Conservation (phyloP, 179 eudicot species). For the Beta corolliflora region DNA sequence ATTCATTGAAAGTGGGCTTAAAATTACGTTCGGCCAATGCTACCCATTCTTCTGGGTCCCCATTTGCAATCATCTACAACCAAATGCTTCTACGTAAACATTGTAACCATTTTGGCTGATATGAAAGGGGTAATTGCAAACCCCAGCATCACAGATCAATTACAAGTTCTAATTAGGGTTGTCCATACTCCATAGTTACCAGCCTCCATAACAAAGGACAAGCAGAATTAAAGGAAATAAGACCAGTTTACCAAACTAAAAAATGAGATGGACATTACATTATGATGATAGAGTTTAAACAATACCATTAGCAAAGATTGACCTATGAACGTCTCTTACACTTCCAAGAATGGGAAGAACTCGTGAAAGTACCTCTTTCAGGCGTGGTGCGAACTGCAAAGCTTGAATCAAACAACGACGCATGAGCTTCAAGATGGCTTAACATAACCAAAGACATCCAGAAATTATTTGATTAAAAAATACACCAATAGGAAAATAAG, state of each 20-base stretch:
- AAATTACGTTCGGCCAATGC: background rate
- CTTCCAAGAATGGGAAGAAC: conserved; percentile 92
- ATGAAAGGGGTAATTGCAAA: background rate
- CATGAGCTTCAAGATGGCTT: conserved; percentile 21
- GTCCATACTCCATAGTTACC: background rate
- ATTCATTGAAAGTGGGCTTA: background rate
- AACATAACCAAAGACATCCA: background rate
- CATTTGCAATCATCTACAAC: background rate
- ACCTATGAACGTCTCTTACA: conserved; percentile 74
- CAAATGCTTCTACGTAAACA: too few relatives aligned
- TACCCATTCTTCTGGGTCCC: background rate
- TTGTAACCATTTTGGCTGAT: background rate
- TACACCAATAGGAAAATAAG: background rate
- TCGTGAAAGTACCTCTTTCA: conserved; percentile 84
- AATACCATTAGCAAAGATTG: conserved; percentile 91
- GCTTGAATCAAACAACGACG: conserved; percentile 54
- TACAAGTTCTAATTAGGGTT: background rate
- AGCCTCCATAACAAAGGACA: background rate
- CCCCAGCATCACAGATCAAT: background rate
- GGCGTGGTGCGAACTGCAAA: conserved; percentile 85
- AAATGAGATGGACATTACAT: background rate
- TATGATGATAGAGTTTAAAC: conserved; percentile 10
- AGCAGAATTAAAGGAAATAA: background rate
- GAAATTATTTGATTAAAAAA: conserved; percentile 1
- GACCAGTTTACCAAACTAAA: background rate